Evolutionary conservation across 106 monocot species (phyloP), one percentile per base, ranked within the genome.

Genomic region (Posidonia australis): DNA sequence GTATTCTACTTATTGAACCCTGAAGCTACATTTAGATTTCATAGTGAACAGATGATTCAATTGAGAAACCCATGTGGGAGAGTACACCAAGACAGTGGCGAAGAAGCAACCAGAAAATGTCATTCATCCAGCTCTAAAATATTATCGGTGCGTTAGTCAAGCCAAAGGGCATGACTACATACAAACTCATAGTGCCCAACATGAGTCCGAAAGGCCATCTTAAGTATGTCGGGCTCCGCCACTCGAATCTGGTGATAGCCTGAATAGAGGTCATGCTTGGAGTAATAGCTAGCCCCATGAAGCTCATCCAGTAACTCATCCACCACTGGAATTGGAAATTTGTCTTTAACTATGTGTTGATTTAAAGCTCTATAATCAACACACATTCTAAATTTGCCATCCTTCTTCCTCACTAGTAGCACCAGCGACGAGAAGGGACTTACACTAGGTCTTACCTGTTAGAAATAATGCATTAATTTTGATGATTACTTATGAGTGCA

Each of bases 131-230:
- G 13, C 26, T 3, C 16, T 62, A 27, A 10, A 62, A 62, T 16
- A 27, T 62, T 12, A 27, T 13, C 16, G 61, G 61, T 0, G 41
- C 61, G 16, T 29, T 62, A 9, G 31, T 31, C 61, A 20, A 3
- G 31, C 61, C 1, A 62, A 62, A 5, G n/a, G n/a, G 41, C 61
- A 62, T 62, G 16, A 62, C 61, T n/a, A n/a, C n/a, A n/a, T 5
- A 62, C 13, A 57, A 24, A 57, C 12, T 57, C 4, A 0, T 21
- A 57, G 7, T 57, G 56, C 4, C 25, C 56, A 3, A n/a, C 13
- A 0, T 57, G 56, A 21, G 56, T 57, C 0, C 56, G 10, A 24
- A 57, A 57, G 12, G 56, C 14, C 13, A 9, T 57, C 56, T 57
- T 57, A 23, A 3, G 56, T n/a, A 57, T 24, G 22, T 57, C 56